Evolutionary conservation across 345 rosid species (phyloP).

Genomic region (Tarenaya hassleriana): DNA sequence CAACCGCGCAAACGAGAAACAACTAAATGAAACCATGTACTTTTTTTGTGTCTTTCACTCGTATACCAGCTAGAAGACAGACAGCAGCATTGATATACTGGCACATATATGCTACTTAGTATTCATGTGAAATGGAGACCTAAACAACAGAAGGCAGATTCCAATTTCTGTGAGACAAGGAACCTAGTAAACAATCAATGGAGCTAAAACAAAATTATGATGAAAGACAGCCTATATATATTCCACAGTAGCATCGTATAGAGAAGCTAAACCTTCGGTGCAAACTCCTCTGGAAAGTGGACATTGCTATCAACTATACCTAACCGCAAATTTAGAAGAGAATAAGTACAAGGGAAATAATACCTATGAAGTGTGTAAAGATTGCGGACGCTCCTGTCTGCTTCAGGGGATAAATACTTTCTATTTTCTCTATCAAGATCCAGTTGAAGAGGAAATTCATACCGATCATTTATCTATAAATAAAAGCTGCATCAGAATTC

Average conservation of each 20-base stretch:
- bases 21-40: constrained; percentile 11
- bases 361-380: constrained; percentile 90
- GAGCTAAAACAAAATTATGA: not conserved
- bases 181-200: constrained; percentile 12
- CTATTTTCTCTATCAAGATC: constrained; percentile 85
- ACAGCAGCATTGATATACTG: too few species aligned
- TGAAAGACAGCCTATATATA: not conserved
- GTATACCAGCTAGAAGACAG: not conserved
- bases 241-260: constrained; percentile 1
- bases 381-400: constrained; percentile 88
- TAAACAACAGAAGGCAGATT: constrained; percentile 11
- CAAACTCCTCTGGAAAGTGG: constrained; percentile 7
- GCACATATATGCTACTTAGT: not conserved
- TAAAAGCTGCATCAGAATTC: constrained; percentile 26
- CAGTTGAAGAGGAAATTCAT: constrained; percentile 93
- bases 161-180: constrained; percentile 1
- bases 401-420: constrained; percentile 84
- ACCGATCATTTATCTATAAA: constrained; percentile 88
- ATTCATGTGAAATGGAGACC: constrained; percentile 11
- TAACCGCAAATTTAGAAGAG: not conserved
- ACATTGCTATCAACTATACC: constrained; percentile 11
- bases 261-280: constrained; percentile 11
- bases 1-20: constrained; percentile 12
- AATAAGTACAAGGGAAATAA: not conserved
- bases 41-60: constrained; percentile 10